Evolutionary conservation across 2,329 filamentous ascomycete genomes (phyloP).

Genomic region (Stenocarpella maydis): DNA sequence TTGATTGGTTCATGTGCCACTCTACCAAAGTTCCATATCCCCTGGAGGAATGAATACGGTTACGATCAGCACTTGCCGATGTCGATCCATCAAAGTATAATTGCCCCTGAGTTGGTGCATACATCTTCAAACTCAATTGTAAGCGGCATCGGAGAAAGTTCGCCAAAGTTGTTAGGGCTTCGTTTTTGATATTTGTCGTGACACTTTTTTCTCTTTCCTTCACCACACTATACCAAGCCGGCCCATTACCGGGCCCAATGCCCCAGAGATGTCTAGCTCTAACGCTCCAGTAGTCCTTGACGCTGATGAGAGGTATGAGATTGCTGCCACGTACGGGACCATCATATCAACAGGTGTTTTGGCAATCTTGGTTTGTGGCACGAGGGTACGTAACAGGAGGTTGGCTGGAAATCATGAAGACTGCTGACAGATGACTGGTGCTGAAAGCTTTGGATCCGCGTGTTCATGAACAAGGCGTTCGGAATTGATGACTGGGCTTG

Average conservation of each 20-base stretch:
- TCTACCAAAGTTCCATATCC: conserved; percentile 3
- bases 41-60: too few relatives aligned
- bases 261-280: not conserved
- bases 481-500: conserved; percentile 16
- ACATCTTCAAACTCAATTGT: not conserved
- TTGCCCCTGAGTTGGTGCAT: not conserved
- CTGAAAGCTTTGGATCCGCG: conserved; percentile 5
- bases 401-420: too few relatives aligned
- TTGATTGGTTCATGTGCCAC: too few relatives aligned
- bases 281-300: not conserved
- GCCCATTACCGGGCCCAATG: not conserved
- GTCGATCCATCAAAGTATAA: not conserved
- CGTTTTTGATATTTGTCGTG: not conserved
- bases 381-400: not conserved
- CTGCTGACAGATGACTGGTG: not conserved
- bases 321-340: conserved; percentile 31
- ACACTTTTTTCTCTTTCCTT: not conserved
- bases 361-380: conserved; percentile 29
- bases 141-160: not conserved
- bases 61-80: not conserved
- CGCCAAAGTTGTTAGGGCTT: not conserved
- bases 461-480: not conserved
- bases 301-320: conserved; percentile 28
- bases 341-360: conserved; percentile 29
- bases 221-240: not conserved